Percentiles rank a stretch among this genome's conserved stretches.
These are phyloP conservation scores for Cercospora citrullina DNA, from an alignment of 2,329 filamentous ascomycete species.

Conservation along the genomic window DNA sequence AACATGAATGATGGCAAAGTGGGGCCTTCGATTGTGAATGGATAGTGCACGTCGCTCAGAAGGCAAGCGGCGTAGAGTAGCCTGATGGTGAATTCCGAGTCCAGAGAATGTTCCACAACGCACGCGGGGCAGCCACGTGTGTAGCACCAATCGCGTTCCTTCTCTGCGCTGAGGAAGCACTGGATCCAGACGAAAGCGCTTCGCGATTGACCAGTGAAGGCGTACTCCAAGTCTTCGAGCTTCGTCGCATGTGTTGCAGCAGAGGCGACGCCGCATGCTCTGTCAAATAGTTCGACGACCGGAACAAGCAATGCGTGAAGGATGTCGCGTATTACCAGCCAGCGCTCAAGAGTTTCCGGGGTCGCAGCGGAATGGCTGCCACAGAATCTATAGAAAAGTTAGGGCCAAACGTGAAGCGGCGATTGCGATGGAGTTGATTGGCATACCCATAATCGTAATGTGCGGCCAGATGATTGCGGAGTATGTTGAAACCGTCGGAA, in stretches of 20 bases:
- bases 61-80: slow-evolving; percentile 51
- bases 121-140: slow-evolving; percentile 58
- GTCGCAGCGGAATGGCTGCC: slow-evolving; percentile 41
- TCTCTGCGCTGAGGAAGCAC: slow-evolving; percentile 56
- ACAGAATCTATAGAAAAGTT: slow-evolving; percentile 46
- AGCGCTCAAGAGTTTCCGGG: slow-evolving; percentile 40
- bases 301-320: slow-evolving; percentile 60
- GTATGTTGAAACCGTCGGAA: slow-evolving; percentile 47
- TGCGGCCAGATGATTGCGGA: slow-evolving; percentile 45
- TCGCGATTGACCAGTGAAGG: slow-evolving; percentile 58
- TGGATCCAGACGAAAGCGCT: slow-evolving; percentile 61
- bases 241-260: slow-evolving; percentile 51
- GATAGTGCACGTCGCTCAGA: slow-evolving; percentile 46
- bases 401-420: slow-evolving; percentile 41
- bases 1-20: slow-evolving; percentile 41
- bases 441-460: slow-evolving; percentile 43
- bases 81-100: slow-evolving; percentile 51
- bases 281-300: slow-evolving; percentile 57
- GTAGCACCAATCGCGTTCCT: slow-evolving; percentile 57
- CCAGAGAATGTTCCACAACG: slow-evolving; percentile 46
- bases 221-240: slow-evolving; percentile 56
- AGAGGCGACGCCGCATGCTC: slow-evolving; percentile 55
- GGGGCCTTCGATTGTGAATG: slow-evolving; percentile 38
- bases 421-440: neutral
- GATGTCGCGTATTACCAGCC: slow-evolving; percentile 58